Evolutionary conservation across 202 grass and related monocot genomes (phyloP), one percentile per base, ranked within the genome.

Genomic region (Musa balbisiana): DNA sequence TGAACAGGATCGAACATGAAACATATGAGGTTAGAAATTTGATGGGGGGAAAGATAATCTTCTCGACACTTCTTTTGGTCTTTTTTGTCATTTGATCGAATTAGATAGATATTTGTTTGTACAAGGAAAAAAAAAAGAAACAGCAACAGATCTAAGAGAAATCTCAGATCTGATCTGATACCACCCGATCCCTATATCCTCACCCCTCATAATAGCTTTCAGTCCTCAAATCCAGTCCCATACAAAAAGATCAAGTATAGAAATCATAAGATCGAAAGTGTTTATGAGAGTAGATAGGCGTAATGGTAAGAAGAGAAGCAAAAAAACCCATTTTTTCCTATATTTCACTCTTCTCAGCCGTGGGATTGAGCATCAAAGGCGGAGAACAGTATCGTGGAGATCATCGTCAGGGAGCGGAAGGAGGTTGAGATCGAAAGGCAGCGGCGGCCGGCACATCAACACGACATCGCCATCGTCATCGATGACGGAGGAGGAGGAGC

Each of bases 371-470:
- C 22, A n/a, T 73, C 72, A 73, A 2, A 73, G 72, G 72, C 24
- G 72, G 52, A 73, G 72, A 55, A 29, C 53, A 3, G 72, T 73
- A 8, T 24, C 72, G 9, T 58, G 21, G 53, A 73, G 56, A 24
- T 64, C 67, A 6, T 73, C 71, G 43, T 73, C 68, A 0, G 65
- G 82, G 1, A 60, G 10, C 0, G 79, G 78, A 0, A 86, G 68
- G 54, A 88, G n/a, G 76, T 92, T 92, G 68, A 92, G 89, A 74
- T 92, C 89, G 72, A 92, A 88, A 8, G 73, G 79, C 49, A 84
- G 78, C 51, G 76, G 75, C 29, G 21, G 13, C 1, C 64, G 64
- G 78, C 81, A 84, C 16, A 81, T 73, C 8, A 55, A 73, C 27
- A 84, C 85, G 62, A 84, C 79, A 69, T 82, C 89, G 55, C 76